phyloP scores from a whole-genome alignment of 331 rosid species.

The Saraca asoca region DNA sequence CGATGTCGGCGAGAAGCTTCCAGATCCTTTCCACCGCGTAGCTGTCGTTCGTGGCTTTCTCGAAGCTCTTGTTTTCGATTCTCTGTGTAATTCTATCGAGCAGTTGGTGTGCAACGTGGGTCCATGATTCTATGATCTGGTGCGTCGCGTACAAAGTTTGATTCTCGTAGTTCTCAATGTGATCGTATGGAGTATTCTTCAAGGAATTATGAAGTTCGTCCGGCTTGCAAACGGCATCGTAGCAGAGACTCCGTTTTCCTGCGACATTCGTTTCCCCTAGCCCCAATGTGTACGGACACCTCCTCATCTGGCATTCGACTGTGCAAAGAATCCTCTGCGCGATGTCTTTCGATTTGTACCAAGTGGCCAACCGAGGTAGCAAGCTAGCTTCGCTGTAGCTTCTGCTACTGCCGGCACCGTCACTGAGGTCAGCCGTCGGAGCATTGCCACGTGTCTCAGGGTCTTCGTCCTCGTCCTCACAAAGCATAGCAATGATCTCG shows the following conservation, averaged over 20 bases:
- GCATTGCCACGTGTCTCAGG: slow-evolving; percentile 50
- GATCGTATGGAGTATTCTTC: slow-evolving; percentile 46
- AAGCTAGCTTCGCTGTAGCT: slow-evolving; percentile 72
- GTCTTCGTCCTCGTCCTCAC: slow-evolving; percentile 67
- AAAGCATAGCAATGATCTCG: slow-evolving; percentile 59
- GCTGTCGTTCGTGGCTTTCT: slow-evolving; percentile 59
- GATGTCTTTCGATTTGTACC: slow-evolving; percentile 60
- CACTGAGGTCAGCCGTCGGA: slow-evolving; percentile 55
- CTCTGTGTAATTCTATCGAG: slow-evolving; percentile 46
- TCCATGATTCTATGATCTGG: slow-evolving; percentile 85
- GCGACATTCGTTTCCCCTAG: slow-evolving; percentile 77
- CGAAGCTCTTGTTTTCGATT: slow-evolving; percentile 40
- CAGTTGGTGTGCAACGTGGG: slow-evolving; percentile 46
- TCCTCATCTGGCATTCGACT: slow-evolving; percentile 68
- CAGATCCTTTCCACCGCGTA: slow-evolving; percentile 71
- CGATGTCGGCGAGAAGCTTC: slow-evolving; percentile 75
- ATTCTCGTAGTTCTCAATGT: slow-evolving; percentile 61
- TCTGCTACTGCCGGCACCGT: slow-evolving; percentile 28
- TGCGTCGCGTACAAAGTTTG: slow-evolving; percentile 69
- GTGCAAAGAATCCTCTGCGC: slow-evolving; percentile 59
- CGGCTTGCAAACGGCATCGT: slow-evolving; percentile 74
- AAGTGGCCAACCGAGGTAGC: slow-evolving; percentile 71
- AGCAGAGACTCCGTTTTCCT: slow-evolving; percentile 61
- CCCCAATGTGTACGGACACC: slow-evolving; percentile 77
- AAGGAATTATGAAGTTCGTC: slow-evolving; percentile 50